phyloP scores from a whole-genome alignment of 2,329 filamentous ascomycete genomes.

The Colletotrichum horii region DNA sequence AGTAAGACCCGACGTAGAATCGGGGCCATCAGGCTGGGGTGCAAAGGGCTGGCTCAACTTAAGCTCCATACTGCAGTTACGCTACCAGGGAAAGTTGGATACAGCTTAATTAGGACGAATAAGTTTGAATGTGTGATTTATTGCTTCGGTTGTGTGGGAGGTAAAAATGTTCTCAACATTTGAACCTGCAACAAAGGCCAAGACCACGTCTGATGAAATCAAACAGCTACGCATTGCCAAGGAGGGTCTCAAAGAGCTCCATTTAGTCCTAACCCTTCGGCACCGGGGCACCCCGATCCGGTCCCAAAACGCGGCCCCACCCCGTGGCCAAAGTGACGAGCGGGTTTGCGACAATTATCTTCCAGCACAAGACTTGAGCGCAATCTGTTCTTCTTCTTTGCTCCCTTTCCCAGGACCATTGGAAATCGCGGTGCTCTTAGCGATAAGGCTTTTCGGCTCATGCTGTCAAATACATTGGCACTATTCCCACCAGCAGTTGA shows the following conservation, averaged over 20 bases:
- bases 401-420: not conserved
- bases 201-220: not conserved
- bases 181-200: not conserved
- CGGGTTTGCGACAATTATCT: not conserved
- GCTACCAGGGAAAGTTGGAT: slow-evolving; percentile 37
- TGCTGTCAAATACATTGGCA: not conserved
- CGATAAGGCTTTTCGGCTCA: not conserved
- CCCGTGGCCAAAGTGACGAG: not conserved
- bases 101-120: not conserved
- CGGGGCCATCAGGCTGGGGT: slow-evolving; percentile 81
- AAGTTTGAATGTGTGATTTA: not conserved
- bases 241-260: too few relatives aligned
- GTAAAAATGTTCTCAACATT: not conserved
- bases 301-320: not conserved
- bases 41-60: slow-evolving; percentile 76
- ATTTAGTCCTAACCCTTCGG: too few relatives aligned
- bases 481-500: not conserved
- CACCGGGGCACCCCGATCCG: not conserved
- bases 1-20: slow-evolving; percentile 77
- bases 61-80: slow-evolving; percentile 67
- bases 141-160: not conserved
- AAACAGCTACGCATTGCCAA: too few relatives aligned
- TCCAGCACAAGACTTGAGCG: not conserved
- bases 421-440: not conserved
- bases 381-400: not conserved